Evolutionary conservation across 306 rosid genomes (phyloP).

Genomic region (Cucurbita moschata): DNA sequence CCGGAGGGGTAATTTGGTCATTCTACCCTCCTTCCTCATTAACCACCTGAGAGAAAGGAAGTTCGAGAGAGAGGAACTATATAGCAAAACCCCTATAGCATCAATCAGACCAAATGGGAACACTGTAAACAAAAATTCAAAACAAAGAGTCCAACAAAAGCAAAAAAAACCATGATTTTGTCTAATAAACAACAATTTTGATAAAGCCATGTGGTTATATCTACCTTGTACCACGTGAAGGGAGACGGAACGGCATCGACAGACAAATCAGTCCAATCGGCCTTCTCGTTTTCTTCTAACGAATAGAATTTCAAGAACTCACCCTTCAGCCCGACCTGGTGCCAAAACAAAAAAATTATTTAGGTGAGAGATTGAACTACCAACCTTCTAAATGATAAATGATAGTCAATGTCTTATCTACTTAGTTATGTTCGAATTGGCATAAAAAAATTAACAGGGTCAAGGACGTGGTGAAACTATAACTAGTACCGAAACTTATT

Average conservation of each 20-base stretch:
- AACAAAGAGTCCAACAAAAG: background rate
- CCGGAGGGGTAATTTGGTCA: no score
- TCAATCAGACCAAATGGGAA: background rate
- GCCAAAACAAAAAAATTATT: conserved; percentile 3
- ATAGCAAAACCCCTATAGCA: no score
- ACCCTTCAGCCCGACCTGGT: conserved; percentile 83
- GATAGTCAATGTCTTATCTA: no score
- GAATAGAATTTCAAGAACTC: conserved; percentile 44
- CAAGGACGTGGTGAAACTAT: background rate
- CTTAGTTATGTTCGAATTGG: no score
- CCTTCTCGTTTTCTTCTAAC: conserved; percentile 39
- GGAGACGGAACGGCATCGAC: conserved; percentile 43
- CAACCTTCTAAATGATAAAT: no score
- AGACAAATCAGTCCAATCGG: conserved; percentile 48
- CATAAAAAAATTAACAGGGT: background rate
- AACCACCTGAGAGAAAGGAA: no score
- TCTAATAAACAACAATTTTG: background rate
- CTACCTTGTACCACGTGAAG: conserved; percentile 95
- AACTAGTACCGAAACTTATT: background rate
- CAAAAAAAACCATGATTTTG: background rate
- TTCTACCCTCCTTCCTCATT: no score
- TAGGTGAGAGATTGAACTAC: background rate
- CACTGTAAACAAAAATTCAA: background rate
- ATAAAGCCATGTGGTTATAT: conserved; percentile 1
- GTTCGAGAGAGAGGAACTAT: no score